phyloP scores from a whole-genome alignment of 2,329 filamentous ascomycete genomes.

The Ophiobolus disseminans region DNA sequence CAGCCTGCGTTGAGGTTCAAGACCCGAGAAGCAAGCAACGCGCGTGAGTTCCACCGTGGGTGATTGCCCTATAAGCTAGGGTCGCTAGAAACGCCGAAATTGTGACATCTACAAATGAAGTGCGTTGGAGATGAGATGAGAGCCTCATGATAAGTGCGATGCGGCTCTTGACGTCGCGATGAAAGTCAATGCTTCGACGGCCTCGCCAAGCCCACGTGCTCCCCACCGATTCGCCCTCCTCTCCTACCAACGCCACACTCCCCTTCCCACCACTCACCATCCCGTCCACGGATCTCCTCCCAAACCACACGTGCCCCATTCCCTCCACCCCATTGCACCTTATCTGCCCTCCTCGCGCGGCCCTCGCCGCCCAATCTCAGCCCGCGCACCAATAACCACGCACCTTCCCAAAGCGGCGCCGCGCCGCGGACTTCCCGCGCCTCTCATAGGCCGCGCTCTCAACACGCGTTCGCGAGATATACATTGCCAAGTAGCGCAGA shows the following conservation, averaged over 20 bases:
- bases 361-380: conserved; percentile 12
- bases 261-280: not conserved
- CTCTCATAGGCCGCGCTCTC: not conserved
- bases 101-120: no score
- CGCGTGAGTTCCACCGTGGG: no score
- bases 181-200: not conserved
- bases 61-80: no score
- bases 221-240: not conserved
- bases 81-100: no score
- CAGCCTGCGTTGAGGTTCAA: no score
- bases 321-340: not conserved
- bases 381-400: conserved; percentile 5
- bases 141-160: no score
- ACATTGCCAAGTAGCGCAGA: not conserved
- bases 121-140: no score
- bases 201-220: not conserved
- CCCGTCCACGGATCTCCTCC: not conserved
- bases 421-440: not conserved
- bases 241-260: not conserved
- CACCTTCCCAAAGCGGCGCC: conserved; percentile 17
- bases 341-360: not conserved
- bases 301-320: not conserved
- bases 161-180: no score
- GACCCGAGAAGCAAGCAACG: no score
- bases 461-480: not conserved